Conservation (phyloP, 2,329 filamentous ascomycete species). For the Ramularia endophylla region DNA sequence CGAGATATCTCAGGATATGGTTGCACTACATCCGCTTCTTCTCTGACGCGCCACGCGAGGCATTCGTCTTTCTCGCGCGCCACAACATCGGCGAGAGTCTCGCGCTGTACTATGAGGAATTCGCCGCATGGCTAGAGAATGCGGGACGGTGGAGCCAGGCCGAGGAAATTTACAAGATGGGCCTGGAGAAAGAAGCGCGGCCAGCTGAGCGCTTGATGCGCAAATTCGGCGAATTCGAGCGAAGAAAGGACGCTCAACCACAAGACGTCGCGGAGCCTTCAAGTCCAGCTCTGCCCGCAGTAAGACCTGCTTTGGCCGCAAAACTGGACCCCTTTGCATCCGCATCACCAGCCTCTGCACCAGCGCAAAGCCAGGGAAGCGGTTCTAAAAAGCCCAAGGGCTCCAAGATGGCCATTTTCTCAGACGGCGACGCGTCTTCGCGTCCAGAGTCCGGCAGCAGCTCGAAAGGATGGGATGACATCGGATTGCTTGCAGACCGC, state of each 20-base stretch:
- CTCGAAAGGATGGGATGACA: slow-evolving; percentile 82
- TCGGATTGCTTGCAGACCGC: slow-evolving; percentile 76
- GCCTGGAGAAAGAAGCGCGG: slow-evolving; percentile 80
- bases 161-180: slow-evolving; percentile 86
- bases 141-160: slow-evolving; percentile 82
- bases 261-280: slow-evolving; percentile 60
- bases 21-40: slow-evolving; percentile 90
- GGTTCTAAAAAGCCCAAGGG: slow-evolving; percentile 60
- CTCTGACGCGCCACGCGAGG: slow-evolving; percentile 86
- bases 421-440: slow-evolving; percentile 55
- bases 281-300: slow-evolving; percentile 78
- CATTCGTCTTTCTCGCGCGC: slow-evolving; percentile 83
- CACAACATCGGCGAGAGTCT: slow-evolving; percentile 81
- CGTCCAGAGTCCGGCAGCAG: slow-evolving; percentile 49
- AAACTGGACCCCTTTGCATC: slow-evolving; percentile 77
- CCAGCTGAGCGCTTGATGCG: slow-evolving; percentile 74
- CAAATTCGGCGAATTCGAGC: slow-evolving; percentile 89
- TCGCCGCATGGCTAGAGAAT: slow-evolving; percentile 84
- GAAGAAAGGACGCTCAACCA: slow-evolving; percentile 63
- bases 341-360: slow-evolving; percentile 56
- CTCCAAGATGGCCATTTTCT: slow-evolving; percentile 86
- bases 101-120: slow-evolving; percentile 95
- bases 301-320: slow-evolving; percentile 75
- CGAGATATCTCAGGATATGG: slow-evolving; percentile 89
- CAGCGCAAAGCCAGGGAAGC: slow-evolving; percentile 47